Percentiles rank a stretch among this genome's conserved stretches.
Conservation (phyloP, 1,139 yeast genomes). For the Saccharomyces hybrid region DNA sequence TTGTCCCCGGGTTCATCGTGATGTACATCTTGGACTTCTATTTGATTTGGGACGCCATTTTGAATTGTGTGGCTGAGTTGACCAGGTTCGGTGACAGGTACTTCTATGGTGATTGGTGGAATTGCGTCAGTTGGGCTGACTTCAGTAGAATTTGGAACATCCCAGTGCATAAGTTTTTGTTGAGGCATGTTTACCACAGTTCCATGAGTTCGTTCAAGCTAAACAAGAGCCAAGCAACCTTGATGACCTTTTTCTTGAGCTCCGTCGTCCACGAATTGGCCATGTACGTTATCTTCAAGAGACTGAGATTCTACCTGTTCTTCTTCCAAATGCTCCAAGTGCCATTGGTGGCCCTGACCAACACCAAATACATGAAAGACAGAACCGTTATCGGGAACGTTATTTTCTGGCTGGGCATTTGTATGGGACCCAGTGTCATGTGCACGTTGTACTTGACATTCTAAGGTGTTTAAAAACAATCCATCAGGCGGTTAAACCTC, state of each 20-base stretch:
- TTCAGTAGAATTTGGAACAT: constrained; percentile 91
- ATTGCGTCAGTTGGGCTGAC: constrained; percentile 87
- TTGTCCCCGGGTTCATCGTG: constrained; percentile 69
- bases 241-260: constrained; percentile 75
- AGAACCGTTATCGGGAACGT: constrained; percentile 64
- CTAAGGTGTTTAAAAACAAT: constrained; percentile 26
- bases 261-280: constrained; percentile 83
- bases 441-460: constrained; percentile 78
- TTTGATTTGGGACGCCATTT: constrained; percentile 88
- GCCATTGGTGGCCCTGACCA: constrained; percentile 51
- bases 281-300: constrained; percentile 80
- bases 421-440: constrained; percentile 82
- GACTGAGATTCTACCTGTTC: constrained; percentile 71
- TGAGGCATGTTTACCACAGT: constrained; percentile 91
- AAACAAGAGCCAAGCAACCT: constrained; percentile 58
- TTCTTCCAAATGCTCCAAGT: constrained; percentile 70
- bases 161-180: constrained; percentile 85
- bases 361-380: constrained; percentile 44
- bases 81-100: constrained; percentile 82
- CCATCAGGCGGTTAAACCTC: neutral
- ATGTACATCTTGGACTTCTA: constrained; percentile 76
- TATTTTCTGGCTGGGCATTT: constrained; percentile 87
- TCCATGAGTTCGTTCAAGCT: constrained; percentile 73
- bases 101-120: constrained; percentile 98
- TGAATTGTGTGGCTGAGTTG: constrained; percentile 82